Conservation (phyloP, 176 grass and related monocot genomes). For the Melocanna baccifera region DNA sequence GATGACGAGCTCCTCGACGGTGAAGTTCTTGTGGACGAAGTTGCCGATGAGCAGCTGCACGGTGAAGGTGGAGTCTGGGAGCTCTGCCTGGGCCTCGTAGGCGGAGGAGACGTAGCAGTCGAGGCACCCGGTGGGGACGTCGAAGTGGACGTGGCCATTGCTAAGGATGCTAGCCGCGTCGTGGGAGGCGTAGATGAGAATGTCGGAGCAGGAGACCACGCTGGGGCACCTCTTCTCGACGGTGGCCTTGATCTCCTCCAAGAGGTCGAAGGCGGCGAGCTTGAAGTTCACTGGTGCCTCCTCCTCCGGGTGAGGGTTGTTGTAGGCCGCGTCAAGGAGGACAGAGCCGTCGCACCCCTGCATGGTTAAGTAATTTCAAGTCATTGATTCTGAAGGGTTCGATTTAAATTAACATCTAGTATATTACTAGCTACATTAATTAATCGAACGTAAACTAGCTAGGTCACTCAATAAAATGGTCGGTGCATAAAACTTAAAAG, state of each 20-base stretch:
- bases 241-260: conserved; percentile 52
- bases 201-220: conserved; percentile 64
- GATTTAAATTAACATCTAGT: neutral
- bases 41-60: conserved; percentile 21
- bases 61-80: conserved; percentile 40
- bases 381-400: neutral
- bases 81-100: conserved; percentile 41
- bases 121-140: conserved; percentile 49
- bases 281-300: conserved; percentile 39
- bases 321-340: conserved; percentile 28
- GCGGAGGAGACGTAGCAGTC: conserved; percentile 49
- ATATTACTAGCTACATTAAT: neutral
- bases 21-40: conserved; percentile 53
- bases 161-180: conserved; percentile 49
- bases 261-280: conserved; percentile 49
- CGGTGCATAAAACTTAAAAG: neutral
- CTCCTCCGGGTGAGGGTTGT: conserved; percentile 54
- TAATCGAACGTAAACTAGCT: neutral
- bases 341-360: conserved; percentile 68
- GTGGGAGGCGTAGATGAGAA: conserved; percentile 52
- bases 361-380: neutral
- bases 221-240: conserved; percentile 47
- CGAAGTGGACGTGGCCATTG: conserved; percentile 41
- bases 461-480: neutral
- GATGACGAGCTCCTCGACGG: conserved; percentile 58